Evolutionary conservation across 768 basidiomycete species (phyloP), one percentile per base, ranked within the genome.

Genomic region (Collybia sp.): DNA sequence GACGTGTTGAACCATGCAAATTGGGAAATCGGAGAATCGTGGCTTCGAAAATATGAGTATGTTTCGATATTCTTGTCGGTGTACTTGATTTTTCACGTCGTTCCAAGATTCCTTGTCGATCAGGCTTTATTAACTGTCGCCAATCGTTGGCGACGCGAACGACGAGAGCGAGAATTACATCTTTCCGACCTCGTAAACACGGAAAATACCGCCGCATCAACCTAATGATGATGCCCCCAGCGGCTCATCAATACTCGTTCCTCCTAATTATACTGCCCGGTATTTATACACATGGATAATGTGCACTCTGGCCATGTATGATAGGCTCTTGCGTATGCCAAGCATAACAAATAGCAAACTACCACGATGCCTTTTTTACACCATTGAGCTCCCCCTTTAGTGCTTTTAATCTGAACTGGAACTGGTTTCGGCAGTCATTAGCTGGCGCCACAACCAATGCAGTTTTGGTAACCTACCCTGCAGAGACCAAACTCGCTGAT

Each of bases 331-430:
- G 8, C 25, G 8, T 25, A 25, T 25, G 3, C 25, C 8, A 25
- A 25, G 44, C 30, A 50, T 34, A 40, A 46, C 33, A 35, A 48
- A 47, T 45, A 48, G 15, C 35, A 33, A n/a, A 53, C 62, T 73
- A 96, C 93, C 94, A 97, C n/a, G 85, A 88, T 6, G 93, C 91
- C 58, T 95, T 93, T 38, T 76, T 73, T 19, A 97, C 91, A 5
- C 94, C 94, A 15, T 89, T 85, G 20, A 96, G 70, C 56, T 94
- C 85, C 4, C 90, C 86, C 31, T 70, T 70, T 44, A 90, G 68
- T 0, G 93, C 94, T 58, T 93, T 88, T 40, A 89, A 57, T 32
- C 93, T 80, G 71, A 97, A 96, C 69, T 94, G 92, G 70, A 78
- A 90, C 94, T 96, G 57, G 6, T 34, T 12, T 17, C 15, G 15